Base-by-base conservation (phyloP, 2,329 filamentous ascomycete genomes). In the Fusarium praegraminearum region DNA sequence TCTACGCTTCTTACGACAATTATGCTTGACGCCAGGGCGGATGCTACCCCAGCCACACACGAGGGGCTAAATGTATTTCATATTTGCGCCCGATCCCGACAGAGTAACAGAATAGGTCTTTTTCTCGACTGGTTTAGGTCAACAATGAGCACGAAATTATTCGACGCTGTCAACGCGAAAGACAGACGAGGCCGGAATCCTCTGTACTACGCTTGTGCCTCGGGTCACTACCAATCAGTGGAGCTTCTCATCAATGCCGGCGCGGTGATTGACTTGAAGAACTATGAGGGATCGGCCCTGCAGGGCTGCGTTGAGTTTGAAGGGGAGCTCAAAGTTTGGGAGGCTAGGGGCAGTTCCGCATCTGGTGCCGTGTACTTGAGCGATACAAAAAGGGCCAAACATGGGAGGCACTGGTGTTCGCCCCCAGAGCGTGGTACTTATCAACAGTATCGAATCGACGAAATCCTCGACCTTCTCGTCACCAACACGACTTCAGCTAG, bases 1-100 rank as follows among this genome's bases (percentile, higher is more conserved):
- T 78, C 74, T 1, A 70, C 75, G 38, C 18, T 43, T 1, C 40
- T 63, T 7, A 59, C 78, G 2, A 71, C 67, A 20, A 60, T 59
- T 11, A 72, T 83, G 12, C 70, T 84, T 2, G 72, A 75, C 5
- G 75, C 75, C 6, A 80, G 82, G 6, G 81, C 81, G 0, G 73
- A 83, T 72, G 70, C 78, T 1, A 63, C 51, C 1, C 62, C 70
- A 2, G 26, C 50, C 1, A 82, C 80, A 0, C 15, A 74, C 6
- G 76, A 81, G 9, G 78, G 78, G 0, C 68, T 79, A 45, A 83
- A 77, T 6, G 71, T 78, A 7, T 73, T 85, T 5, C 82, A 84
- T 47, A 54, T 84, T 20, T 80, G 81, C 2, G 74, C 79, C 6
- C 75, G 76, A 15, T 62, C 69, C 6, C 67, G 78, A 26, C 65